A percentile compares a stretch with the other conserved stretches of the same genome.
phyloP scores from a whole-genome alignment of 768 basidiomycete species.

The Mycena vulgaris region DNA sequence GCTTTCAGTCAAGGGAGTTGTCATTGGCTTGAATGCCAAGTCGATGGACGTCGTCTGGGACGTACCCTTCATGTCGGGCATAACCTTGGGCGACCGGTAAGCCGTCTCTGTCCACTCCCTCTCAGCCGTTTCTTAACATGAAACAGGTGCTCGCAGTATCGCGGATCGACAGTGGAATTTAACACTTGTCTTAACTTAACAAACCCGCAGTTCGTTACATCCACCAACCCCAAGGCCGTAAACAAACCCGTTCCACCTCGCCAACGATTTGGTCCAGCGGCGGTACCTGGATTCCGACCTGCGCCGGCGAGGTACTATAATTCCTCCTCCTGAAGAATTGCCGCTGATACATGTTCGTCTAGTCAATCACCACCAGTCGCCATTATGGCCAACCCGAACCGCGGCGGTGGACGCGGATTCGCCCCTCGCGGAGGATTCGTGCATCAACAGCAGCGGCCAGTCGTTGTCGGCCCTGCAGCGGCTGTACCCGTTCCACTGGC shows the following conservation, averaged over 20 bases:
- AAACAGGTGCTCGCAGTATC: constrained; percentile 89
- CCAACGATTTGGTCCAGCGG: constrained; percentile 61
- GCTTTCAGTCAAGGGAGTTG: constrained; percentile 92
- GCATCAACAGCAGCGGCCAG: constrained; percentile 13
- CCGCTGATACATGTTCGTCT: constrained; percentile 25
- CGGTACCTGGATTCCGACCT: constrained; percentile 74
- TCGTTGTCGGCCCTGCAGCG: not conserved
- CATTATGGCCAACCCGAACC: constrained; percentile 86
- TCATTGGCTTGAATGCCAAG: constrained; percentile 88
- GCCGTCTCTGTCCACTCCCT: constrained; percentile 14
- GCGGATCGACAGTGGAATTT: constrained; percentile 91
- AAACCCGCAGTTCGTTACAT: constrained; percentile 86
- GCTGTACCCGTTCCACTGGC: not conserved
- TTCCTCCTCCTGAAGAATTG: constrained; percentile 14
- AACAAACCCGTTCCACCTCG: constrained; percentile 73
- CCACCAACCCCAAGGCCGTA: constrained; percentile 73
- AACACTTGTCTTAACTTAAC: constrained; percentile 92
- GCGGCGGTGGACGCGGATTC: constrained; percentile 50
- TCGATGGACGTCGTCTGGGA: constrained; percentile 98
- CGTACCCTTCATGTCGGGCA: constrained; percentile 93
- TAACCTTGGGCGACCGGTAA: constrained; percentile 87
- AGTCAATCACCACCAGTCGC: constrained; percentile 66
- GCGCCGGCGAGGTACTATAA: constrained; percentile 57
- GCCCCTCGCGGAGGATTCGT: constrained; percentile 19
- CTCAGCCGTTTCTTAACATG: not conserved